Conservation (phyloP, 257 asterid genomes). For the Nicotiana benthamiana region DNA sequence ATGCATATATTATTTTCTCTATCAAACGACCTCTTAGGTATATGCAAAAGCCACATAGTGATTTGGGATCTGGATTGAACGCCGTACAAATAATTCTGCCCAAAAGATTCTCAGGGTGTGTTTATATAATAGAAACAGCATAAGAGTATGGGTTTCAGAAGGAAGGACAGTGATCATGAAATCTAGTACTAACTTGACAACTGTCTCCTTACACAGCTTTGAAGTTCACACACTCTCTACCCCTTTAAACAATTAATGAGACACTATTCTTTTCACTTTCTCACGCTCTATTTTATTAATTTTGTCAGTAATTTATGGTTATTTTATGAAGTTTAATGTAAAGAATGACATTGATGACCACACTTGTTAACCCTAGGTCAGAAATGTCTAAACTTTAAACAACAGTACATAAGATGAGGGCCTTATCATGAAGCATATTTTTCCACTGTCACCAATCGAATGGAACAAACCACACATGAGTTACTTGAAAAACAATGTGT, state of each 20-base stretch:
- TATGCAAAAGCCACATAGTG: conserved; percentile 7
- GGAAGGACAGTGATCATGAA: neutral
- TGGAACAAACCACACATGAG: neutral
- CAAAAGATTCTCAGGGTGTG: conserved; percentile 37
- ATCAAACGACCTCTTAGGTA: too few species aligned
- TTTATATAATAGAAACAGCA: conserved; percentile 28
- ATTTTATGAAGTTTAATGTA: neutral
- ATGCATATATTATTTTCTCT: too few species aligned
- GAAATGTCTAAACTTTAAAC: neutral
- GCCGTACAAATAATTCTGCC: conserved; percentile 28
- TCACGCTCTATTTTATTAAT: neutral
- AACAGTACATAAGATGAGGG: neutral
- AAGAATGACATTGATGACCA: neutral
- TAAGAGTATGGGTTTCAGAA: conserved; percentile 23
- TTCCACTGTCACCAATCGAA: neutral
- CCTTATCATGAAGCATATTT: neutral
- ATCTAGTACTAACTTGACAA: conserved; percentile 22
- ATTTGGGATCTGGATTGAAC: conserved; percentile 18
- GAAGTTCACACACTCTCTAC: neutral
- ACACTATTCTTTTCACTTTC: neutral
- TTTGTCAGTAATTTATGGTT: neutral
- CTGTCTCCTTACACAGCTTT: conserved; percentile 12
- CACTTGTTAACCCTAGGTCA: neutral
- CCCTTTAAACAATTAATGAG: neutral
- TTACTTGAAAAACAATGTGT: neutral